These are phyloP conservation scores for Pyrus pyrifolia DNA, from an alignment of 306 rosid genomes.

Conservation along the genomic window DNA sequence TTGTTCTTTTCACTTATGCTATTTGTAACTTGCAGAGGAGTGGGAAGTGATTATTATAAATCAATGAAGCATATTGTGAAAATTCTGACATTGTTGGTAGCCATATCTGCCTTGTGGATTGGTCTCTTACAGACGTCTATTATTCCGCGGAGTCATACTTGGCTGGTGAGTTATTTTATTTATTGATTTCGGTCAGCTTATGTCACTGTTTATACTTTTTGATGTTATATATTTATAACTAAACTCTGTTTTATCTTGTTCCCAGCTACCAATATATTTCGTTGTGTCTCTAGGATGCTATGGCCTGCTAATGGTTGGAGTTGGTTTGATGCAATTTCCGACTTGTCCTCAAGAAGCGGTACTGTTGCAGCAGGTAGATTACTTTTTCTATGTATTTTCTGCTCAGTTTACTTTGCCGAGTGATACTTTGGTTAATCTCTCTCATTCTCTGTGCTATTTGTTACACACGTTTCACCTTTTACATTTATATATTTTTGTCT, in stretches of 20 bases:
- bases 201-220: background rate
- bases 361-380: conserved; percentile 56
- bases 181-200: background rate
- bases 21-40: background rate
- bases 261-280: conserved; percentile 77
- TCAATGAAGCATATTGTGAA: conserved; percentile 79
- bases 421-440: background rate
- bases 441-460: background rate
- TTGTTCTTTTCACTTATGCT: background rate
- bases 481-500: background rate
- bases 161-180: conserved; percentile 58
- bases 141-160: conserved; percentile 51
- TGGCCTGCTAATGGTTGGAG: conserved; percentile 86
- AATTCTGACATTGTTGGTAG: conserved; percentile 52
- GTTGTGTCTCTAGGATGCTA: conserved; percentile 84
- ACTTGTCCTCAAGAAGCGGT: conserved; percentile 80
- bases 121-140: conserved; percentile 58
- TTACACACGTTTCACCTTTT: background rate
- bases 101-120: conserved; percentile 63
- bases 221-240: conserved; percentile 14
- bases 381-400: background rate
- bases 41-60: background rate
- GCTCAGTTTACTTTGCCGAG: background rate
- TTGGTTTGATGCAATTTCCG: conserved; percentile 78
- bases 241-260: conserved; percentile 13